These are phyloP conservation scores for Sugiyamaella lignohabitans DNA, from an alignment of 805 yeast genomes.

Conservation along the genomic window DNA sequence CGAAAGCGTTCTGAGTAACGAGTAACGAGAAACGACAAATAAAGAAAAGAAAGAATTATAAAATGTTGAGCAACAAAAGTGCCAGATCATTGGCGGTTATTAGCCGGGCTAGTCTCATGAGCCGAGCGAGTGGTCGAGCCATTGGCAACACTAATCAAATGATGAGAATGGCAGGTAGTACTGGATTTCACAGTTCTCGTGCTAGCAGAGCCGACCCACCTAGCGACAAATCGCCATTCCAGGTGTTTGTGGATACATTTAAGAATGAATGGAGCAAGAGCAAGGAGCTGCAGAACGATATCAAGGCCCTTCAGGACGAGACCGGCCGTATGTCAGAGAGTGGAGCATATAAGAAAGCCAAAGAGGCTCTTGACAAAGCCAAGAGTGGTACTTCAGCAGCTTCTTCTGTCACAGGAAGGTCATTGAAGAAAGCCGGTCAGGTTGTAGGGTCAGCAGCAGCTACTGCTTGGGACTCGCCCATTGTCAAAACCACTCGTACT, in stretches of 20 bases:
- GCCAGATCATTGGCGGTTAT: too few species aligned
- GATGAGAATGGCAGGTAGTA: too few species aligned
- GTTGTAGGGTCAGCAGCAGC: constrained; percentile 84
- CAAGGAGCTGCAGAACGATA: constrained; percentile 81
- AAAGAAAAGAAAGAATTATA: too few species aligned
- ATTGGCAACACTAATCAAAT: too few species aligned
- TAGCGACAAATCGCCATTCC: constrained; percentile 50
- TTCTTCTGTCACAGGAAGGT: constrained; percentile 59
- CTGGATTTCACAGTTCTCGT: background rate
- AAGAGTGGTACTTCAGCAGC: constrained; percentile 49
- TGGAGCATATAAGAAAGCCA: constrained; percentile 87
- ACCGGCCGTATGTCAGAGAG: constrained; percentile 91
- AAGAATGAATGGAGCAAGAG: constrained; percentile 86
- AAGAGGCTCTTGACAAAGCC: constrained; percentile 84
- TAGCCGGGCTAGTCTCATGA: too few species aligned
- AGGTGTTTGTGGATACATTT: constrained; percentile 90
- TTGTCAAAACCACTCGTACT: constrained; percentile 80
- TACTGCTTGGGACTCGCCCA: constrained; percentile 94
- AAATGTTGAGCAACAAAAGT: too few species aligned
- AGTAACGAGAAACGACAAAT: too few species aligned
- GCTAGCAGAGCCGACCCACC: background rate
- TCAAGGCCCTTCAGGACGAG: constrained; percentile 92
- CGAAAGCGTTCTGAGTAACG: too few species aligned
- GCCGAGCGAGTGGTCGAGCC: too few species aligned
- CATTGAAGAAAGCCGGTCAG: constrained; percentile 84